Evolutionary conservation across 2,329 filamentous ascomycete genomes (phyloP), one percentile per base, ranked within the genome.

Genomic region (Alternaria conjuncta): DNA sequence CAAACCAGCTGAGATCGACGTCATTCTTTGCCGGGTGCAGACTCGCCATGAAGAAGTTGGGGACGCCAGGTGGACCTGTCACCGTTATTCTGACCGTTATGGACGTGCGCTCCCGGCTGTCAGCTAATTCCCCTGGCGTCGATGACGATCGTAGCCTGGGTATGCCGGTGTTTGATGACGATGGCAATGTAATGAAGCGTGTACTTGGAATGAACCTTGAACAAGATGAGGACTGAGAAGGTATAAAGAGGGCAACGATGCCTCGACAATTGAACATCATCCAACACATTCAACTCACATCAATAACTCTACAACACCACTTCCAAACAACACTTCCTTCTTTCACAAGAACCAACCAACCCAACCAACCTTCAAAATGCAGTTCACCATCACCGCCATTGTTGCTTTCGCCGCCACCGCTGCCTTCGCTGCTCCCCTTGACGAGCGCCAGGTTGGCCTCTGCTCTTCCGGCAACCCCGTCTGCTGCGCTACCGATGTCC

Each of bases 401-500:
- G 65, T 79, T 58, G 73, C 74, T 47, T 72, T 78, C 59, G 75
- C 73, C 43, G 65, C 72, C 50, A 63, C 60, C 54, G 74, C 76
- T 23, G 67, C 75, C 57, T 72, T 76, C 50, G 73, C 76, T 47
- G 72, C 77, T 61, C 64, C 75, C 45, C 68, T 80, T 20, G 70
- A 75, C 23, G 66, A 75, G 60, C 77, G 78, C 70, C 77, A 79
- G 62, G 53, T 60, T 25, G 60, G 63, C n/a, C 69, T 80, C 71
- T 82, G 80, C 78, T 63, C 69, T 44, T 74, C 76, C 8, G 72
- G 75, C 53, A 70, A 72, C 68, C 72, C 85, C 4, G 83, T 86
- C 67, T 90, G 88, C 83, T 90, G 88, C 74, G 85, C 87, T 13
- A 88, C 87, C 23, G 86, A 90, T 67, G 83, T 90, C 32, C 84